These are phyloP conservation scores for Ascocoryne sarcoides DNA, from an alignment of 2,329 filamentous ascomycete species.

Conservation along the genomic window DNA sequence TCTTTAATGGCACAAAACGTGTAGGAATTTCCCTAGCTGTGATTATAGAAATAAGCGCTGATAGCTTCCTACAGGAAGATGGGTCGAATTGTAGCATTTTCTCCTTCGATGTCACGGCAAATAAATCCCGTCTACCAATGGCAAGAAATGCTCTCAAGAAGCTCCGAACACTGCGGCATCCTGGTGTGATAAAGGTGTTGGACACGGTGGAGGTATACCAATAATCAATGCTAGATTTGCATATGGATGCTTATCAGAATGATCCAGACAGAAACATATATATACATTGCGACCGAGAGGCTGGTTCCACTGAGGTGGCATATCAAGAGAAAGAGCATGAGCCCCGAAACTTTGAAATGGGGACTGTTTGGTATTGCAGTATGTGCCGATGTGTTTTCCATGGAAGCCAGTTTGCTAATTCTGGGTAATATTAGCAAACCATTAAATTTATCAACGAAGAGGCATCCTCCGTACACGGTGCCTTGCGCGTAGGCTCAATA, in stretches of 20 bases:
- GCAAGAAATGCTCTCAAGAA: constrained; percentile 93
- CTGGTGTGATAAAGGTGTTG: constrained; percentile 86
- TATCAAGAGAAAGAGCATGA: constrained; percentile 77
- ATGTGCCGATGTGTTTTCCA: constrained; percentile 23
- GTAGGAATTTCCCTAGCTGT: constrained; percentile 35
- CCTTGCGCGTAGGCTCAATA: constrained; percentile 73
- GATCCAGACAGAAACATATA: constrained; percentile 75
- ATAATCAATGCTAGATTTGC: not conserved
- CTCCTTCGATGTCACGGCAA: constrained; percentile 79
- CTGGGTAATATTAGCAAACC: constrained; percentile 52
- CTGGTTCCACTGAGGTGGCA: constrained; percentile 84
- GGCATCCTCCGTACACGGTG: constrained; percentile 83
- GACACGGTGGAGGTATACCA: constrained; percentile 88
- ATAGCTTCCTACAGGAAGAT: constrained; percentile 59
- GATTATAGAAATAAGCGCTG: constrained; percentile 6
- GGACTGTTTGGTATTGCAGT: constrained; percentile 80
- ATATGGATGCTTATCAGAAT: not conserved
- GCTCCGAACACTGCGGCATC: constrained; percentile 83
- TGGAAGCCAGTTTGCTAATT: not conserved
- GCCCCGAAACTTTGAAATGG: constrained; percentile 94
- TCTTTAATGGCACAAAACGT: constrained; percentile 88
- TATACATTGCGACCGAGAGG: constrained; percentile 93
- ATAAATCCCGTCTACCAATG: constrained; percentile 72
- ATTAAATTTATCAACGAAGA: constrained; percentile 95
- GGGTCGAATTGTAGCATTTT: constrained; percentile 93